Percentiles rank a stretch among this genome's conserved stretches.
phyloP scores from a whole-genome alignment of 768 basidiomycete species.

The Mrakia blollopis region DNA sequence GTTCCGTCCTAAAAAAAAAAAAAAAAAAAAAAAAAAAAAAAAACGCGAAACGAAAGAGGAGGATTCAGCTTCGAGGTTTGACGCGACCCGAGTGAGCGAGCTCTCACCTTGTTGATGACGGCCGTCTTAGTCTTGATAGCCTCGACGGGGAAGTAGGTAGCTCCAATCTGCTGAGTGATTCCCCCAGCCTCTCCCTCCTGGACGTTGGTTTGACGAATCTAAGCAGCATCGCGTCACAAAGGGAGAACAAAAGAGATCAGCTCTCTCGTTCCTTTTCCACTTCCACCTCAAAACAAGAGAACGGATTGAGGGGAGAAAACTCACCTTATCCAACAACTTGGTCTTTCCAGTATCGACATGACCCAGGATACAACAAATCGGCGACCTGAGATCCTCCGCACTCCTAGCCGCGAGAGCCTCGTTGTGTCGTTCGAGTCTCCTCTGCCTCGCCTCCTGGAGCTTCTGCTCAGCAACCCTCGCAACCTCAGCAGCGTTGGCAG shows the following conservation, averaged over 20 bases:
- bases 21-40: not conserved
- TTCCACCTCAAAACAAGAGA: not conserved
- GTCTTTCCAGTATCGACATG: constrained; percentile 99
- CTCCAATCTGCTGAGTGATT: constrained; percentile 99
- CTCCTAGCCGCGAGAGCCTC: constrained; percentile 77
- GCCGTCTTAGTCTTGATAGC: constrained; percentile 89
- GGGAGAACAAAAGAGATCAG: not conserved
- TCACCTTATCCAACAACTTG: constrained; percentile 89
- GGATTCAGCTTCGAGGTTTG: too few species aligned
- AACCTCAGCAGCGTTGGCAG: constrained; percentile 72
- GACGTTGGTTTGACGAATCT: constrained; percentile 99
- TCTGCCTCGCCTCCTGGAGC: constrained; percentile 43
- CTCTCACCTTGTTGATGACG: constrained; percentile 75
- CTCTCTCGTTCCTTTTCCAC: not conserved
- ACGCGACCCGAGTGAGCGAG: constrained; percentile 10
- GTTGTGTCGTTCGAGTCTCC: constrained; percentile 66
- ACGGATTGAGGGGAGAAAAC: constrained; percentile 34
- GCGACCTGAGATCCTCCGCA: constrained; percentile 86
- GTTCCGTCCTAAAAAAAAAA: constrained; percentile 55
- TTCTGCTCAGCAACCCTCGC: constrained; percentile 41
- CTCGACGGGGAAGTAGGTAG: constrained; percentile 95
- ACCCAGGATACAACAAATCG: constrained; percentile 97
- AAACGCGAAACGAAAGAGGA: too few species aligned
- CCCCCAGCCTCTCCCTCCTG: constrained; percentile 99
- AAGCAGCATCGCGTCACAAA: not conserved